Conservation (phyloP, 2,329 filamentous ascomycete genomes). For the Myriosclerotinia duriaeana region DNA sequence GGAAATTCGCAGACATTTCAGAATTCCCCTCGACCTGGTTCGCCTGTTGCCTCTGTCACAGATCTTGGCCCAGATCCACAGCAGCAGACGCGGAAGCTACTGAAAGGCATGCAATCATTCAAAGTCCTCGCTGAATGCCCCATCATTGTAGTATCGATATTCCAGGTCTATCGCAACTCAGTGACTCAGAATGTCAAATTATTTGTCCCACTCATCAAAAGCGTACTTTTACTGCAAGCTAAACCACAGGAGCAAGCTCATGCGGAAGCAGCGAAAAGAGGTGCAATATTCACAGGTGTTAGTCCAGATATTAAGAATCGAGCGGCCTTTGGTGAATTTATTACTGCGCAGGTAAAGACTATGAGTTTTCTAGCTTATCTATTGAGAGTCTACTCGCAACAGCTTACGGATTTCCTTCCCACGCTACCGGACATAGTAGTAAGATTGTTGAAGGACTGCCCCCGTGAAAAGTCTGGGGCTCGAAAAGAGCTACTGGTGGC, state of each 20-base stretch:
- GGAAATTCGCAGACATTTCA: constrained; percentile 71
- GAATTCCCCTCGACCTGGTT: constrained; percentile 78
- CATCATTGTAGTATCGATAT: constrained; percentile 97
- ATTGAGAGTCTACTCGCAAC: constrained; percentile 80
- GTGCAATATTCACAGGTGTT: constrained; percentile 86
- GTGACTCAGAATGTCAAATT: constrained; percentile 83
- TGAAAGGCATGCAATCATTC: constrained; percentile 98
- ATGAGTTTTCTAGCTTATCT: constrained; percentile 98
- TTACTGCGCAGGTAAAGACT: constrained; percentile 96
- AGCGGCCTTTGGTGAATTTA: constrained; percentile 93
- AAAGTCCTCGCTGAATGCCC: constrained; percentile 97
- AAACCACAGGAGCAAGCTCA: constrained; percentile 92
- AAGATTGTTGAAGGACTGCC: constrained; percentile 87
- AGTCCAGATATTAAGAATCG: constrained; percentile 92
- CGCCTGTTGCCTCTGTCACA: constrained; percentile 77
- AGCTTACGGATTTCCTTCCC: constrained; percentile 83
- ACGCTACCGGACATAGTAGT: constrained; percentile 87
- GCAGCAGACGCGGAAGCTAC: constrained; percentile 74
- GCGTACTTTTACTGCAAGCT: constrained; percentile 82
- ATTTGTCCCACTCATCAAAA: constrained; percentile 93
- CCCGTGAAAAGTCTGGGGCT: constrained; percentile 87
- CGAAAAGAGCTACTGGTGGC: constrained; percentile 94
- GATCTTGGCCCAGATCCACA: constrained; percentile 81
- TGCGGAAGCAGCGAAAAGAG: constrained; percentile 73
- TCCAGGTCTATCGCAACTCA: constrained; percentile 82